Percentiles rank a stretch among this genome's conserved stretches.
phyloP scores from a whole-genome alignment of 768 basidiomycete species.

The Multifurca ochricompacta region DNA sequence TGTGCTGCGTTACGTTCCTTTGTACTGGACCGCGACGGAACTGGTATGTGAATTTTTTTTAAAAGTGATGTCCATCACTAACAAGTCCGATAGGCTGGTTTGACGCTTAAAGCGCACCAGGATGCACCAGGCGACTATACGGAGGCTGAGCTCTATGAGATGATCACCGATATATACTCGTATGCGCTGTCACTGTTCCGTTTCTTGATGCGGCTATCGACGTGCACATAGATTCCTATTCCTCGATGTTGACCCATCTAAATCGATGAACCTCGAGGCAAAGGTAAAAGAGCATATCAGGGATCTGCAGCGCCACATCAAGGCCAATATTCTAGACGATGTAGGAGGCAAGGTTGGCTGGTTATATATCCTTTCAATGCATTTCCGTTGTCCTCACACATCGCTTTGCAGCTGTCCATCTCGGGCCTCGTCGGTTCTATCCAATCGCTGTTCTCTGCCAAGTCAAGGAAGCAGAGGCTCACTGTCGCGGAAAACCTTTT shows the following conservation, averaged over 20 bases:
- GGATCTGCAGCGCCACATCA: constrained; percentile 51
- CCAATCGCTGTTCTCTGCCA: constrained; percentile 39
- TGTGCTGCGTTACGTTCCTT: constrained; percentile 56
- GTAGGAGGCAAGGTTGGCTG: constrained; percentile 42
- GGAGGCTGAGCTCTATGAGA: constrained; percentile 50
- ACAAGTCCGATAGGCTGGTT: constrained; percentile 47
- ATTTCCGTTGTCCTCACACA: neutral
- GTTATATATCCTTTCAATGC: constrained; percentile 3
- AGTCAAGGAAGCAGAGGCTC: constrained; percentile 32
- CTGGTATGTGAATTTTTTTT: constrained; percentile 47
- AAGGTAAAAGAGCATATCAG: constrained; percentile 46
- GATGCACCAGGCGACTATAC: constrained; percentile 53
- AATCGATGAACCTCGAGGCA: constrained; percentile 46
- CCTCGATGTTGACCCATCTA: constrained; percentile 56
- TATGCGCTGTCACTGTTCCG: constrained; percentile 28
- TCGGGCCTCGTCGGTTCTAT: constrained; percentile 40
- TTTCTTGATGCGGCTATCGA: neutral
- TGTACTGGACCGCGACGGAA: constrained; percentile 62
- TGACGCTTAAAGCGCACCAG: constrained; percentile 54
- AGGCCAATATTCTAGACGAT: constrained; percentile 35
- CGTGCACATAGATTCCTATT: constrained; percentile 55
- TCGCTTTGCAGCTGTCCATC: constrained; percentile 27
- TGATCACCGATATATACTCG: constrained; percentile 66
- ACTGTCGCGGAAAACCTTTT: constrained; percentile 51
- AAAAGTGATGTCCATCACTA: neutral